Percentiles rank a stretch among this genome's conserved stretches.
Conservation (phyloP, 1,284 basidiomycete genomes). For the Rhodofomes roseus region DNA sequence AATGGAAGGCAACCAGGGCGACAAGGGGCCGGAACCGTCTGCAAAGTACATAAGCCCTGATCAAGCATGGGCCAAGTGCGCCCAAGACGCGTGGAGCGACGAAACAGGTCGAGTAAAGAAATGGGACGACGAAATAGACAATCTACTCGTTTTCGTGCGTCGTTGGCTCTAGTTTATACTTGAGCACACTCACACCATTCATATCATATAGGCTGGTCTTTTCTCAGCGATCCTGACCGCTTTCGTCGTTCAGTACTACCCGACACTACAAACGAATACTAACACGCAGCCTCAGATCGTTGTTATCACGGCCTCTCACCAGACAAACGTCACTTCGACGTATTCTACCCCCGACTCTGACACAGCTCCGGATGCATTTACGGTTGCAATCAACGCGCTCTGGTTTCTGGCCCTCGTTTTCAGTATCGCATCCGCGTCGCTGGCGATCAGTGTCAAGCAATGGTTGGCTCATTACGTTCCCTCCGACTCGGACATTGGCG, state of each 20-base stretch:
- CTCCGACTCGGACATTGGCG: not conserved
- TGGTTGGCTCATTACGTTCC: conserved; percentile 13
- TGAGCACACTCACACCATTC: not conserved
- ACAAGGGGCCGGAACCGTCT: no score
- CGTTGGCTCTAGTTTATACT: not conserved
- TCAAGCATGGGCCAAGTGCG: conserved; percentile 9
- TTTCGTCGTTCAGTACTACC: conserved; percentile 11
- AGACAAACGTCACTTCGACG: not conserved
- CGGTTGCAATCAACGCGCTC: conserved; percentile 7
- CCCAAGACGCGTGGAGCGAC: conserved; percentile 2
- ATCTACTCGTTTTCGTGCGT: conserved; percentile 13
- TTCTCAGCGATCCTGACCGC: conserved; percentile 14
- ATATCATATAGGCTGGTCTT: conserved; percentile 7
- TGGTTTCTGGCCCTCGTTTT: conserved; percentile 16
- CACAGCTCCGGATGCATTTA: not conserved
- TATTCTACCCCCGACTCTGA: not conserved
- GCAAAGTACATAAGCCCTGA: no score
- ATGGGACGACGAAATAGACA: conserved; percentile 15
- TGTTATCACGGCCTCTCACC: not conserved
- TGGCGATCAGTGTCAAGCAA: conserved; percentile 18
- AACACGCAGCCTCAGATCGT: not conserved
- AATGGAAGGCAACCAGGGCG: no score
- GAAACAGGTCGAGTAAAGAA: conserved; percentile 4
- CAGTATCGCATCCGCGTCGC: conserved; percentile 12
- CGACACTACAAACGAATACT: not conserved